These are phyloP conservation scores for Dactylellina parvicollis DNA, from an alignment of 2,329 filamentous ascomycete species.

Conservation along the genomic window DNA sequence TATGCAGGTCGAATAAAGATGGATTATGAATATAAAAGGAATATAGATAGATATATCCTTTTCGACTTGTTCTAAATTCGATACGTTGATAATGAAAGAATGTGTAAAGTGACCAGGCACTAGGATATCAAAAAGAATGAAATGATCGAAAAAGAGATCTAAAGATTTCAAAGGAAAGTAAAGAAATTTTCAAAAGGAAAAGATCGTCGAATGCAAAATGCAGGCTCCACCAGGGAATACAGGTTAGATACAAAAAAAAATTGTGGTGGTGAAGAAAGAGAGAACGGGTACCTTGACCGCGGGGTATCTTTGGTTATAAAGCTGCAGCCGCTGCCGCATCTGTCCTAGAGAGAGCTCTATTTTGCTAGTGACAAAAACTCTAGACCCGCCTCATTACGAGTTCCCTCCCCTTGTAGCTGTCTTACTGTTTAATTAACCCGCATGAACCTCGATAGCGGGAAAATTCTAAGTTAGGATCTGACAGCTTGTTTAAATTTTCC, in stretches of 20 bases:
- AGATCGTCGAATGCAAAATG: conserved; percentile 13
- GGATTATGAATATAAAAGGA: not conserved
- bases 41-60: not conserved
- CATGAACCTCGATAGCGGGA: not conserved
- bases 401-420: not conserved
- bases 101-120: conserved; percentile 12
- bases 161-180: not conserved
- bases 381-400: not conserved
- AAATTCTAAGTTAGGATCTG: conserved; percentile 39
- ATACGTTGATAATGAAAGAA: not conserved
- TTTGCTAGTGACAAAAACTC: not conserved
- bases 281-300: not conserved
- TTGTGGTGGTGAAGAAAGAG: not conserved
- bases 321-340: not conserved
- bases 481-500: not conserved
- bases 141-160: not conserved
- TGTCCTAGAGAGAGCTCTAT: not conserved
- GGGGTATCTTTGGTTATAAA: conserved; percentile 3
- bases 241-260: not conserved
- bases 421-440: not conserved
- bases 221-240: conserved; percentile 19
- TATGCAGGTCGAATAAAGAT: conserved; percentile 1
- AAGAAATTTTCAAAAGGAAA: conserved; percentile 9
- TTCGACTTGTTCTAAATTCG: not conserved
- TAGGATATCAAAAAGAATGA: conserved; percentile 1